Base-by-base conservation (phyloP, 345 rosid species). In the Noccaea bulbosa region DNA sequence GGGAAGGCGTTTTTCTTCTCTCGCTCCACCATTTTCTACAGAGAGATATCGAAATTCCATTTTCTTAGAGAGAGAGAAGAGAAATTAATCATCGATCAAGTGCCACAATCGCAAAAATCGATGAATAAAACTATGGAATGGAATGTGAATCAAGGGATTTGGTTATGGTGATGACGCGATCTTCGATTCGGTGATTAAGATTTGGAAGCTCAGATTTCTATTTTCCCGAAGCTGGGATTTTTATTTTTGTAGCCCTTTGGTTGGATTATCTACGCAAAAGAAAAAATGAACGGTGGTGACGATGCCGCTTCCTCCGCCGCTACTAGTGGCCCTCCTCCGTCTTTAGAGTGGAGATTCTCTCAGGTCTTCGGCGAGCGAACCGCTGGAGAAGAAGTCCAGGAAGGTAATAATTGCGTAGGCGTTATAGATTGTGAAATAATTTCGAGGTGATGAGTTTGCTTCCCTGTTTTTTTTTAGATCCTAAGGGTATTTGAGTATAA, bases 291-390 rank as follows among this genome's bases (percentile, higher is more conserved):
- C 80, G 94, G 87, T 73, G 88, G 84, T 74, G 82, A 80, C 74
- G 86, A 67, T 40, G 79, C 65, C 12, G 44, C 74, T 53, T 77
- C 84, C 72, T 77, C 83, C 70, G 68, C 80, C 51, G 72, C 67
- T 15, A 50, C 55, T 43, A 38, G 62, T 57, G 73, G 64, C 8
- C 84, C 85, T 71, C 87, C 84, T 49, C 92, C 78, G 62, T 78
- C 84, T 49, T 66, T 91, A 43, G 97, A 91, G 72, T 91, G 97
- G 97, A 84, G 90, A 80, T 91, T 91, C 79, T 88, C 97, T 59
- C 97, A 91, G 86, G 97, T 91, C 71, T 91, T 91, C 83, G 95
- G 97, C 16, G 97, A 91, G 40, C 86, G 97, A 46, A 81, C 92
- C 45, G 97, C 91, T 59, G 92, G 95, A 48, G 97, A 91, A 73